Evolutionary conservation across 2,329 filamentous ascomycete genomes (phyloP).

Genomic region (Ascochyta pisi): DNA sequence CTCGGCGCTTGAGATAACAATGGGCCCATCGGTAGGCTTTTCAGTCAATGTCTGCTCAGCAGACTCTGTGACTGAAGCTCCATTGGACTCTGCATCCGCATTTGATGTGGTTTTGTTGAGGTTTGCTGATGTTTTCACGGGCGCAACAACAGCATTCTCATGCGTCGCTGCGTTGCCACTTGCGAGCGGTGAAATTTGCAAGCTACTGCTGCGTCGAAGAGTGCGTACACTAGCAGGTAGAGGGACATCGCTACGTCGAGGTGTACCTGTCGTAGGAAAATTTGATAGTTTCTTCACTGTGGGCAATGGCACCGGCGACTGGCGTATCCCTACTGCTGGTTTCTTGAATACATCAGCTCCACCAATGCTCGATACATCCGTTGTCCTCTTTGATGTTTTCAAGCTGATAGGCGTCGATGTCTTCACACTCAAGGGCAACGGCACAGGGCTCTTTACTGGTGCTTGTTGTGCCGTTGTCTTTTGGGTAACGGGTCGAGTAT

Average conservation of each 20-base stretch:
- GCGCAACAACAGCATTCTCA: not conserved
- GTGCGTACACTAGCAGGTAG: slow-evolving; percentile 4
- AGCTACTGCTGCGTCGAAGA: slow-evolving; percentile 1
- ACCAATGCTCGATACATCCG: not conserved
- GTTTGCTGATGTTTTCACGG: not conserved
- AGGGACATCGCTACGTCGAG: slow-evolving; percentile 6
- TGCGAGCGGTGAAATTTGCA: not conserved
- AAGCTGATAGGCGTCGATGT: not conserved
- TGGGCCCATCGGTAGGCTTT: slow-evolving; percentile 1
- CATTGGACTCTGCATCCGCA: not conserved
- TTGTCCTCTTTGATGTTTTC: not conserved
- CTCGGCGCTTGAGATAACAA: slow-evolving; percentile 17
- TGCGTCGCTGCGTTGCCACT: not conserved
- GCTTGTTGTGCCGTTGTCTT: not conserved
- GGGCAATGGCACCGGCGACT: not conserved
- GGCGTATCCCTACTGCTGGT: slow-evolving; percentile 1
- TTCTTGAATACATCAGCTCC: slow-evolving; percentile 10
- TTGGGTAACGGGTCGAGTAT: not conserved
- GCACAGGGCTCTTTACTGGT: slow-evolving; percentile 13
- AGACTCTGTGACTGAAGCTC: not conserved
- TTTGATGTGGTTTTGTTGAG: not conserved
- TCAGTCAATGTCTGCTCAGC: too few species aligned
- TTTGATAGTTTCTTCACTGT: not conserved
- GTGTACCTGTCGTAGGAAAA: not conserved
- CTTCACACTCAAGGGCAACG: slow-evolving; percentile 10